Base-by-base conservation (phyloP, 139 green algal species). In the Marvania coccoides region DNA sequence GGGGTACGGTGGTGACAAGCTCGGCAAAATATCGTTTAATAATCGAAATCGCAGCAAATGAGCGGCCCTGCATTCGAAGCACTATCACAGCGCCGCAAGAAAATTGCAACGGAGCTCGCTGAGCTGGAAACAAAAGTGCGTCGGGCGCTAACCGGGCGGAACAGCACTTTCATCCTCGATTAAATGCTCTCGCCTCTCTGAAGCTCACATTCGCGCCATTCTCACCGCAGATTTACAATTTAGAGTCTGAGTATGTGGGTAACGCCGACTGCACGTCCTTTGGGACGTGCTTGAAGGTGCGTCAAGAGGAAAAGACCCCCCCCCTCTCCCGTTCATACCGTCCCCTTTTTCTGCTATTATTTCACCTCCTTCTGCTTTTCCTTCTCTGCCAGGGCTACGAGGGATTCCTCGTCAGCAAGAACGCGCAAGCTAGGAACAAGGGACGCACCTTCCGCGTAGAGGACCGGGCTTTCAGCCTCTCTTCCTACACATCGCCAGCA, bases 381-480 rank as follows among this genome's bases (percentile, higher is more conserved):
- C 26, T 28, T 26, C 8, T 9, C 53, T 5, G 10, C 8, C 78
- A 91, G 83, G 86, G 86, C 13, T 92, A 90, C 67, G 84, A 90
- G 46, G 86, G 84, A 12, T 88, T 84, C 63, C 67, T 93, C 37
- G 79, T 80, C 6, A 81, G 72, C 3, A 93, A 93, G 56, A 85
- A 88, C 42, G 66, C 77, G 0, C 45, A 83, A 15, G 55, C 81
- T 19, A 88, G 85, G 40, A 83, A 83, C 28, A 67, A 77, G 34
- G 63, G 63, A n/a, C 74, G 85, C 2, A 64, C 60, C 4, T 86
- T 81, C 59, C 85, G 81, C 66, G 57, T 83, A 2, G 85, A 92
- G 38, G 86, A 93, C 37, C 67, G 81, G 3, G 56, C 80, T 1
- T 89, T 93, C 75, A 86, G 75, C 71, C 65, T 93, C 5, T 90